phyloP scores from a whole-genome alignment of 805 yeast genomes.

The Kregervanrija pseudodelftensis region DNA sequence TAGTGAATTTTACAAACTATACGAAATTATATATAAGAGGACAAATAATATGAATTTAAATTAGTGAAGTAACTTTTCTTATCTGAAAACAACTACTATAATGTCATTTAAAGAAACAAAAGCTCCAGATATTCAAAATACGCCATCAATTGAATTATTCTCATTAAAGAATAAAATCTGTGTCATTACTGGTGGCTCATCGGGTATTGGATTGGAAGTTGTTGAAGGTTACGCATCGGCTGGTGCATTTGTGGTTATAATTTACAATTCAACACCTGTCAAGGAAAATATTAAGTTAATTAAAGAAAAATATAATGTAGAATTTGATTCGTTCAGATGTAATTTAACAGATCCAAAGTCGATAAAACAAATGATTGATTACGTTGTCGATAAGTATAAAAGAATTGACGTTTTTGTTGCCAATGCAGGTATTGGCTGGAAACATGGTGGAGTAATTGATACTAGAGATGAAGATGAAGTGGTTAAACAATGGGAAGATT shows the following conservation, averaged over 20 bases:
- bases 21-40: too few relatives aligned
- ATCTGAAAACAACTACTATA: too few relatives aligned
- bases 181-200: slow-evolving; percentile 48
- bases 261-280: slow-evolving; percentile 24
- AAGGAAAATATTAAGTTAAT: slow-evolving; percentile 8
- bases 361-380: slow-evolving; percentile 24
- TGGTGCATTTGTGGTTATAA: slow-evolving; percentile 35
- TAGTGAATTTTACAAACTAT: too few relatives aligned
- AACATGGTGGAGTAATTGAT: slow-evolving; percentile 47
- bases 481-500: slow-evolving; percentile 58
- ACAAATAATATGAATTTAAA: too few relatives aligned
- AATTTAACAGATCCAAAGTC: slow-evolving; percentile 26
- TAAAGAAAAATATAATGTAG: slow-evolving; percentile 9
- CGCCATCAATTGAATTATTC: slow-evolving; percentile 19
- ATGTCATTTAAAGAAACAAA: too few relatives aligned
- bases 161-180: slow-evolving; percentile 36
- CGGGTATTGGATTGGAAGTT: slow-evolving; percentile 51
- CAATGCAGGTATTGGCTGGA: slow-evolving; percentile 67
- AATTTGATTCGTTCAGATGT: slow-evolving; percentile 21
- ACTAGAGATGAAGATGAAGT: slow-evolving; percentile 34
- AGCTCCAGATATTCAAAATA: too few relatives aligned
- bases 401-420: slow-evolving; percentile 36
- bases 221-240: slow-evolving; percentile 47
- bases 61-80: neutral
- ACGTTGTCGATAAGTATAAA: slow-evolving; percentile 29